Evolutionary conservation across 2,329 filamentous ascomycete species (phyloP).

Genomic region (Fusarium fujikuroi): DNA sequence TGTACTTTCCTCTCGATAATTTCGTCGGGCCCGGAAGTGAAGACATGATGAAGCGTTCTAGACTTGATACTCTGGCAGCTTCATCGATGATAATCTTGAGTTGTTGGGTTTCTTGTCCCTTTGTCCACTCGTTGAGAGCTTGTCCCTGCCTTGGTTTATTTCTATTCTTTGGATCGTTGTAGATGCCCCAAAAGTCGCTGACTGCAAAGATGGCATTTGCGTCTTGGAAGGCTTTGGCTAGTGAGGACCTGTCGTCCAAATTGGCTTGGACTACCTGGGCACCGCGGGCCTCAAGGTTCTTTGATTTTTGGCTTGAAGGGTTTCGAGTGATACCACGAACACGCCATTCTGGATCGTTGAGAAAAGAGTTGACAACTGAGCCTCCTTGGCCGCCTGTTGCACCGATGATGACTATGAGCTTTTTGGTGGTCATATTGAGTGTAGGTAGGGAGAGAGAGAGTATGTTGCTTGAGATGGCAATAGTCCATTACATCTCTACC

Average conservation of each 20-base stretch:
- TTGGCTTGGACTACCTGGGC: slow-evolving; percentile 11
- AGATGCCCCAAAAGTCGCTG: slow-evolving; percentile 11
- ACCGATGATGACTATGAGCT: slow-evolving; percentile 4
- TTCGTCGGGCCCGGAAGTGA: not conserved
- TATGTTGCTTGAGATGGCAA: not conserved
- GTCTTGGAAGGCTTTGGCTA: not conserved
- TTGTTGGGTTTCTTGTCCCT: not conserved
- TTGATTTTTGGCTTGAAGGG: slow-evolving; percentile 1
- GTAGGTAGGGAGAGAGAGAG: not conserved
- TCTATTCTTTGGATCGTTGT: not conserved
- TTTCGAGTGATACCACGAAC: slow-evolving; percentile 13
- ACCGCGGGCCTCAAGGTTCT: not conserved
- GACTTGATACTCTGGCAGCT: not conserved
- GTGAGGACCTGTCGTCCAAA: not conserved
- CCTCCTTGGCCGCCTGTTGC: slow-evolving; percentile 8
- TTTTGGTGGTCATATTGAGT: not conserved
- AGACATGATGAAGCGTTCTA: slow-evolving; percentile 2
- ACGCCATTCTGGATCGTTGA: not conserved
- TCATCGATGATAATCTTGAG: slow-evolving; percentile 7
- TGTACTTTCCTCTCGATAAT: slow-evolving; percentile 1
- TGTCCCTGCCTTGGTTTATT: not conserved
- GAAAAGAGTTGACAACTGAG: slow-evolving; percentile 7
- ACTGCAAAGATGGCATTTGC: slow-evolving; percentile 1
- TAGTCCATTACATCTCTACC: not conserved
- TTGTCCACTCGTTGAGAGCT: slow-evolving; percentile 1